These are phyloP conservation scores for Draba incana DNA, from an alignment of 345 rosid genomes.

Conservation along the genomic window DNA sequence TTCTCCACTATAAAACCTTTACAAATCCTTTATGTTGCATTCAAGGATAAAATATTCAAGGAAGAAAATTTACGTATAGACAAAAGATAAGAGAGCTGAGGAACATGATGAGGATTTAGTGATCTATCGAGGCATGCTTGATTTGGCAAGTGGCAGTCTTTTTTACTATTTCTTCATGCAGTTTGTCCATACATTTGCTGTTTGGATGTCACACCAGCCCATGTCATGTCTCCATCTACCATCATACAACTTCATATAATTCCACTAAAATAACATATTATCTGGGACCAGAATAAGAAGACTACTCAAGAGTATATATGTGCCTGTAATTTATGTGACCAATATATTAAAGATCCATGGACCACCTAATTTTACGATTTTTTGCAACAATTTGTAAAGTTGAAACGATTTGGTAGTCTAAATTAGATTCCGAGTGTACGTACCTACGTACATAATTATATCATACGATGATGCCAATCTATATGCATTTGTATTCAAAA, in stretches of 20 bases:
- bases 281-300: conserved; percentile 27
- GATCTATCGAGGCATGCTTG: conserved; percentile 24
- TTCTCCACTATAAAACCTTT: no score
- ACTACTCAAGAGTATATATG: no score
- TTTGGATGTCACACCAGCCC: conserved; percentile 38
- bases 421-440: no score
- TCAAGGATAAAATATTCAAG: not conserved
- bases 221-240: conserved; percentile 35
- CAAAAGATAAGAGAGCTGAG: conserved; percentile 1
- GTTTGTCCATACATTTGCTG: conserved; percentile 28
- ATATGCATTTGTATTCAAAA: no score
- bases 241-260: conserved; percentile 30
- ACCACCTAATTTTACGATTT: not conserved
- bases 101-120: conserved; percentile 1
- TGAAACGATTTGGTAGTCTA: no score
- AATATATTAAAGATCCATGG: conserved; percentile 2
- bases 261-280: not conserved
- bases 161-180: conserved; percentile 19
- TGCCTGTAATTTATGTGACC: conserved; percentile 12
- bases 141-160: conserved; percentile 30
- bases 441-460: no score
- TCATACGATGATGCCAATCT: no score
- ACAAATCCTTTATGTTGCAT: no score
- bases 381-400: not conserved
- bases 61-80: not conserved